Evolutionary conservation across 2,329 filamentous ascomycete genomes (phyloP).

Genomic region (Aspergillus tamarii): DNA sequence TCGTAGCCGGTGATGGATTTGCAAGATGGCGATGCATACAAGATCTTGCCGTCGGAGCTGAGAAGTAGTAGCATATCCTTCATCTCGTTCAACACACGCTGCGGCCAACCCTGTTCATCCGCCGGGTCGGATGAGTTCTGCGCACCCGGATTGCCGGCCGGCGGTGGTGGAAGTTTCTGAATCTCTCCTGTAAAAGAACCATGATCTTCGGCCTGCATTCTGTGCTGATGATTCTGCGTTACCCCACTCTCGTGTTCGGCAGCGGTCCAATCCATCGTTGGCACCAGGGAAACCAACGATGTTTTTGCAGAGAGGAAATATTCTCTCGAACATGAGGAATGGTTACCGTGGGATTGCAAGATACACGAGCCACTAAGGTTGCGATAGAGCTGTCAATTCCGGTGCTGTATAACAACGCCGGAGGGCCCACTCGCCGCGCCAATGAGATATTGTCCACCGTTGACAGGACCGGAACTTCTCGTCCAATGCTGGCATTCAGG

Average conservation of each 20-base stretch:
- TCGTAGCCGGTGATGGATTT: conserved; percentile 75
- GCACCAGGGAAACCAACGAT: conserved; percentile 8
- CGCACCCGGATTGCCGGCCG: background rate
- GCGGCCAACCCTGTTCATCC: conserved; percentile 73
- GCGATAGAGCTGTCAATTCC: conserved; percentile 24
- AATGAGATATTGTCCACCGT: conserved; percentile 6
- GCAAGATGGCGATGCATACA: conserved; percentile 82
- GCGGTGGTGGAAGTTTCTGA: background rate
- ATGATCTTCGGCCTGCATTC: background rate
- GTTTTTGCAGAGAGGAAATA: conserved; percentile 1
- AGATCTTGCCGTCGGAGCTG: conserved; percentile 78
- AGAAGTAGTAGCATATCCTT: conserved; percentile 88
- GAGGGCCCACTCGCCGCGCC: conserved; percentile 11
- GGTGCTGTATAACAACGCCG: conserved; percentile 13
- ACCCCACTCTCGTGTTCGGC: conserved; percentile 7
- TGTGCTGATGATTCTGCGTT: background rate
- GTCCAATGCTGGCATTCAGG: conserved; percentile 4
- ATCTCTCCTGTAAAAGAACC: background rate
- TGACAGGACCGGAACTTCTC: background rate
- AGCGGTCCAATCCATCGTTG: conserved; percentile 13
- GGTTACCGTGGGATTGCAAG: conserved; percentile 2
- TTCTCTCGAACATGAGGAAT: conserved; percentile 7
- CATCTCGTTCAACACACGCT: conserved; percentile 85
- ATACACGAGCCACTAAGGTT: conserved; percentile 14
- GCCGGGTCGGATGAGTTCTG: conserved; percentile 2